These are phyloP conservation scores for Solanum gracilifrons DNA, from an alignment of 257 asterid genomes.

Conservation along the genomic window DNA sequence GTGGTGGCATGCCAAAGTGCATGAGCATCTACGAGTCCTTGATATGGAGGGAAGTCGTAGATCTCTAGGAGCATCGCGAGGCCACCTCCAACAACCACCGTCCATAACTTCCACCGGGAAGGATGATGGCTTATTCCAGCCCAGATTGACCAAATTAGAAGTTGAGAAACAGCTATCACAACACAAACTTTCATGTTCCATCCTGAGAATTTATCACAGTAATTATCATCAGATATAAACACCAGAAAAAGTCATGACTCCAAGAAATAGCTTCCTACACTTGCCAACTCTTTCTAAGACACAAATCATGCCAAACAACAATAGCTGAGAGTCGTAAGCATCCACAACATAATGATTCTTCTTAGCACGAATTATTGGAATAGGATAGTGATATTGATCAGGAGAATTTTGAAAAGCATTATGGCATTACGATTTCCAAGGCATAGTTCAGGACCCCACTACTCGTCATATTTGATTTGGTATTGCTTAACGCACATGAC, in stretches of 20 bases:
- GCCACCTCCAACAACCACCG: conserved; percentile 52
- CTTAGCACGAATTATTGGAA: not conserved
- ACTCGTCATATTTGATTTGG: not conserved
- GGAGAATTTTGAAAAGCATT: not conserved
- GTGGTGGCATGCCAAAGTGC: conserved; percentile 81
- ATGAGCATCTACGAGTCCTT: conserved; percentile 71
- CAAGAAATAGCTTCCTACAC: not conserved
- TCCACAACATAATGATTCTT: not conserved
- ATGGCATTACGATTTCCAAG: not conserved
- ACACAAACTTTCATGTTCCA: conserved; percentile 63
- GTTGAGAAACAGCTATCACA: conserved; percentile 41
- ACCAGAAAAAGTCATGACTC: not conserved
- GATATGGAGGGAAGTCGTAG: conserved; percentile 65
- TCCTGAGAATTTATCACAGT: conserved; percentile 28
- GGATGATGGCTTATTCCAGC: conserved; percentile 61
- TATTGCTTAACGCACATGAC: not conserved
- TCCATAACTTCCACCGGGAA: conserved; percentile 61
- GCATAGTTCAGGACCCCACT: not conserved
- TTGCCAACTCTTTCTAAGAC: not conserved
- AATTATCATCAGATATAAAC: not conserved
- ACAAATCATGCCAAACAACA: not conserved
- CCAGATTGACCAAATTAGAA: conserved; percentile 64
- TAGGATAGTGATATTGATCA: not conserved
- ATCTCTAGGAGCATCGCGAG: conserved; percentile 59
- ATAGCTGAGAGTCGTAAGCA: not conserved